Conservation (phyloP, 164 flowering plant species). For the Protea cynaroides region DNA sequence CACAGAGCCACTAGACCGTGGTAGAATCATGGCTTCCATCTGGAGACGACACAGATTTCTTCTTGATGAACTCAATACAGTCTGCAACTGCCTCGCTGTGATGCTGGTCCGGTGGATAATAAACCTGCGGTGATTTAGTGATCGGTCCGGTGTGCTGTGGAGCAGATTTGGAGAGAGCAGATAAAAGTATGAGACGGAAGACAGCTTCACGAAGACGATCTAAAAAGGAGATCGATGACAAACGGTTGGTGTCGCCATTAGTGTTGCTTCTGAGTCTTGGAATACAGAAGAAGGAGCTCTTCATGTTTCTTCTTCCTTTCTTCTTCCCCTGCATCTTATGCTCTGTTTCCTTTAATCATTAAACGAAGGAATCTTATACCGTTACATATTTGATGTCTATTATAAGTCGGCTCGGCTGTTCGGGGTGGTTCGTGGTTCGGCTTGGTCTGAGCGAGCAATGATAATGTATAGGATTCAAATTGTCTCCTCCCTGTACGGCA, state of each 20-base stretch:
- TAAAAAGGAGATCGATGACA: constrained; percentile 40
- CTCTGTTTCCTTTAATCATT: no score
- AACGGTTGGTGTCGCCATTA: constrained; percentile 13
- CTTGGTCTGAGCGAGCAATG: no score
- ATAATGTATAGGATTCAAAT: no score
- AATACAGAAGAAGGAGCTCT: constrained; percentile 25
- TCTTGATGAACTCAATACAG: constrained; percentile 68
- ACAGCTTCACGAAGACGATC: constrained; percentile 60
- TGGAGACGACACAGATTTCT: no score
- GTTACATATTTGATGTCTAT: no score
- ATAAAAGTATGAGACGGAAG: constrained; percentile 52
- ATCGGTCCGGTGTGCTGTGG: background rate
- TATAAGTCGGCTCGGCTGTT: no score
- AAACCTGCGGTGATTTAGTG: constrained; percentile 1
- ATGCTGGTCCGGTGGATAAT: constrained; percentile 30
- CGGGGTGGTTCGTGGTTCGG: no score
- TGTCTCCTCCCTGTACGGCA: no score
- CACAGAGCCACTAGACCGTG: no score
- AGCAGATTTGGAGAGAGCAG: constrained; percentile 38
- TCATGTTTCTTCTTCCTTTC: constrained; percentile 4
- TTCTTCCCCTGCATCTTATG: constrained; percentile 6
- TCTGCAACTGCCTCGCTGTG: constrained; percentile 74
- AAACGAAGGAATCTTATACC: no score
- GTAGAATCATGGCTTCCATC: no score
- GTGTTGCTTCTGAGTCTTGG: constrained; percentile 25